Percentiles rank a stretch among this genome's conserved stretches.
Evolutionary conservation across 2,329 filamentous ascomycete species (phyloP).

Genomic region (Verticillium nonalfalfae): DNA sequence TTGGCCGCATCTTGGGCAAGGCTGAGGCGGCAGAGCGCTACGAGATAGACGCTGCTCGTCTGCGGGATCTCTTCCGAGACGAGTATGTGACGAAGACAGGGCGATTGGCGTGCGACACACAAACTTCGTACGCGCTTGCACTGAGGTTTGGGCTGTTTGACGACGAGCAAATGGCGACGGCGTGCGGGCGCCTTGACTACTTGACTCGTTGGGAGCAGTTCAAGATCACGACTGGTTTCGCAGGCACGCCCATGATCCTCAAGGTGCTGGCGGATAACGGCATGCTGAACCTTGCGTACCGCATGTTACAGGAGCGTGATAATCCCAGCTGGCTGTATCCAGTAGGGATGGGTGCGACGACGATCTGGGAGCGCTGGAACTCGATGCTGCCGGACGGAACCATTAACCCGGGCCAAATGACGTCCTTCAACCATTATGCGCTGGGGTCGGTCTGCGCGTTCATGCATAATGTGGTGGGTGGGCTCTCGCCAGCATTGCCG

Average conservation of each 20-base stretch:
- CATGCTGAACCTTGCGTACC: conserved; percentile 19
- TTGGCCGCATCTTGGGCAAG: conserved; percentile 1
- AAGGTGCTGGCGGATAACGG: conserved; percentile 8
- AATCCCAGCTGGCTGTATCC: conserved; percentile 31
- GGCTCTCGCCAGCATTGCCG: conserved; percentile 12
- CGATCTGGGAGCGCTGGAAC: conserved; percentile 36
- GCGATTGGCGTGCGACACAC: conserved; percentile 1
- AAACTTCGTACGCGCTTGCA: conserved; percentile 2
- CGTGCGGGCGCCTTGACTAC: conserved; percentile 1
- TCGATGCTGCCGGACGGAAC: conserved; percentile 26
- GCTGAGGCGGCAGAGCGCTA: not conserved
- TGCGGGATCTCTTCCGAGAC: not conserved
- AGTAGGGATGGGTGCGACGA: conserved; percentile 30
- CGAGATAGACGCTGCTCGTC: not conserved
- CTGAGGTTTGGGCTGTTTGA: conserved; percentile 5
- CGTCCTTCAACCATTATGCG: conserved; percentile 34
- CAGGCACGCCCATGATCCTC: conserved; percentile 14
- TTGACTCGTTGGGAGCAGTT: not conserved
- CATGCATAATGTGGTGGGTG: conserved; percentile 21
- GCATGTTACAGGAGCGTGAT: conserved; percentile 26
- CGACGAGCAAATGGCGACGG: not conserved
- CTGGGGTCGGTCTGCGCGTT: conserved; percentile 30
- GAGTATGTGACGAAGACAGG: conserved; percentile 10
- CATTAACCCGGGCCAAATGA: conserved; percentile 33
- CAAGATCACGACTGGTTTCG: conserved; percentile 15